phyloP scores from a whole-genome alignment of 106 monocot species.

The Acorus gramineus region DNA sequence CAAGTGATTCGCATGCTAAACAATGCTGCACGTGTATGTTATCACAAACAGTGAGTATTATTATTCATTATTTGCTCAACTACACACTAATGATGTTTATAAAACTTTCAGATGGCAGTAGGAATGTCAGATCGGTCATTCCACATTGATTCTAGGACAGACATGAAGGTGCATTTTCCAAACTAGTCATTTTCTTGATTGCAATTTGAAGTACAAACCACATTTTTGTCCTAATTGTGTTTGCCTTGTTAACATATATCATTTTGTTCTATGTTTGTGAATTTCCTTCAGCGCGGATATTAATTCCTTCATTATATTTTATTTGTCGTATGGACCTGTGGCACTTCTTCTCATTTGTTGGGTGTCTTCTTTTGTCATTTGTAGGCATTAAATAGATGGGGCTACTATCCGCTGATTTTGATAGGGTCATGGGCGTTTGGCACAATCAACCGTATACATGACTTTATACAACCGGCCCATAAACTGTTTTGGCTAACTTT shows the following conservation, averaged over 20 bases:
- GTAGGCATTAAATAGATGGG: slow-evolving; percentile 92
- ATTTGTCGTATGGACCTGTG: not conserved
- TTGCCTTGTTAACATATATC: too few relatives aligned
- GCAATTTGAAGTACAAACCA: too few relatives aligned
- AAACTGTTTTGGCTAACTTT: slow-evolving; percentile 87
- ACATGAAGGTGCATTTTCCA: slow-evolving; percentile 49
- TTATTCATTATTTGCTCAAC: not conserved
- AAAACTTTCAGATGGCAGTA: slow-evolving; percentile 74
- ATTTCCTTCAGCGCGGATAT: not conserved
- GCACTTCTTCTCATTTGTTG: not conserved
- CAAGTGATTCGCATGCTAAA: slow-evolving; percentile 92
- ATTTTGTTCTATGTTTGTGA: not conserved
- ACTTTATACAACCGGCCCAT: slow-evolving; percentile 59
- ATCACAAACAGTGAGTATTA: not conserved
- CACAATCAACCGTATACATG: slow-evolving; percentile 79
- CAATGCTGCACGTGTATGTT: slow-evolving; percentile 77
- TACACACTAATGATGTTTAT: slow-evolving; percentile 1
- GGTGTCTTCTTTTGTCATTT: slow-evolving; percentile 3
- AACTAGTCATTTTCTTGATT: not conserved
- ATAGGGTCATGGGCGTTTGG: slow-evolving; percentile 98
- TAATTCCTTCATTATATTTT: not conserved
- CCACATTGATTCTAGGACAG: slow-evolving; percentile 55
- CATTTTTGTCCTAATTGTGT: too few relatives aligned
- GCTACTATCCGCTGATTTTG: slow-evolving; percentile 93
- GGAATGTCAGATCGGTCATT: slow-evolving; percentile 74